phyloP scores from a whole-genome alignment of 83 land plant species.

The Diphasiastrum complanatum region DNA sequence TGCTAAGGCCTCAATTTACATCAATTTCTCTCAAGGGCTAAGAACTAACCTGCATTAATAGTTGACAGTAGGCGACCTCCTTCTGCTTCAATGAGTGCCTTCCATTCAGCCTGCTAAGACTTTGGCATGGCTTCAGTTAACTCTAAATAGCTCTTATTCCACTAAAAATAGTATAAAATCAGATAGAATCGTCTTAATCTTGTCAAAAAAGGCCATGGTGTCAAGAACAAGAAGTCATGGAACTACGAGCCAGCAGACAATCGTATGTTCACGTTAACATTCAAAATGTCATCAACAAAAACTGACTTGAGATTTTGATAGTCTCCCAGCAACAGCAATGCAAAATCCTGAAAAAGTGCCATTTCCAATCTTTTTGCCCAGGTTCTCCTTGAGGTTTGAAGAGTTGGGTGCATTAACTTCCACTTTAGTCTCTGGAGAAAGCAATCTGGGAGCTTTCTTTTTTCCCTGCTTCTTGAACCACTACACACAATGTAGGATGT shows the following conservation, averaged over 20 bases:
- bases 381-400: conserved; percentile 1
- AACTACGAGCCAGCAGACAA: no score
- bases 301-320: conserved; percentile 4
- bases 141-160: neutral
- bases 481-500: conserved; percentile 34
- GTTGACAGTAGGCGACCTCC: conserved; percentile 44
- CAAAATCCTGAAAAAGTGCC: conserved; percentile 41
- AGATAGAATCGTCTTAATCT: neutral
- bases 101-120: conserved; percentile 56
- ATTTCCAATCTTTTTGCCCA: conserved; percentile 18
- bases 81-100: conserved; percentile 45
- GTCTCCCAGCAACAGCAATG: conserved; percentile 45
- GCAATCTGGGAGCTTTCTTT: conserved; percentile 49
- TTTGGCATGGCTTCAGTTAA: neutral
- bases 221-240: no score
- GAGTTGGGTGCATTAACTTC: neutral
- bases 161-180: neutral
- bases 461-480: conserved; percentile 76
- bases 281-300: neutral
- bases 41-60: neutral
- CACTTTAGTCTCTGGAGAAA: conserved; percentile 51
- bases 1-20: neutral
- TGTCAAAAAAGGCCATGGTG: no score
- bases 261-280: neutral
- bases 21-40: conserved; percentile 33